Conservation (phyloP, 306 rosid species). For the Cicer pinnatifidum region DNA sequence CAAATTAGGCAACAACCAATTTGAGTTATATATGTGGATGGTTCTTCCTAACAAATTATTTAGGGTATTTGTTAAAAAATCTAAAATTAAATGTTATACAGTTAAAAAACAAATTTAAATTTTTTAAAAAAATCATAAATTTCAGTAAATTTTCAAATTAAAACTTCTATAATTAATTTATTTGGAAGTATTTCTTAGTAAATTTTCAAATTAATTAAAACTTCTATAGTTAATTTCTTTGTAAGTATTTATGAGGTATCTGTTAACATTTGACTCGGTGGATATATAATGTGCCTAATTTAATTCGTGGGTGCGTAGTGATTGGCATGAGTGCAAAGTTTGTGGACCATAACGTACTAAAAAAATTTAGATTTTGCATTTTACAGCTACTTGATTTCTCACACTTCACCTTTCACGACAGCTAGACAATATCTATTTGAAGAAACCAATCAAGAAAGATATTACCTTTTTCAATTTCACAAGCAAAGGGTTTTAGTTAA, state of each 20-base stretch:
- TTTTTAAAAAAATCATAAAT: no score
- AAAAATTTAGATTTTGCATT: conserved; percentile 40
- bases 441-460: conserved; percentile 35
- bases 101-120: no score
- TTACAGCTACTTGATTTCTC: conserved; percentile 46
- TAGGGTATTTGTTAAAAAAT: no score
- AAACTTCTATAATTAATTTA: no score
- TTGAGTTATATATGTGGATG: conserved; percentile 15
- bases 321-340: conserved; percentile 44
- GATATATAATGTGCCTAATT: conserved; percentile 15
- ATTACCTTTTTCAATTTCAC: conserved; percentile 42
- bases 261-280: no score
- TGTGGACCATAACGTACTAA: conserved; percentile 42
- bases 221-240: no score
- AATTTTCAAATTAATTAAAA: no score
- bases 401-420: conserved; percentile 36
- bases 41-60: no score
- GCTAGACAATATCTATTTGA: conserved; percentile 42
- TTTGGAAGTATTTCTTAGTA: no score
- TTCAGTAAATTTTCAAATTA: no score
- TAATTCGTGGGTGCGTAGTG: conserved; percentile 25
- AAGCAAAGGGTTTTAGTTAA: conserved; percentile 48
- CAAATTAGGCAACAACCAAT: conserved; percentile 51
- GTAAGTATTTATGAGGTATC: no score
- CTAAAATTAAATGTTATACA: no score